phyloP scores from a whole-genome alignment of 2,329 filamentous ascomycete genomes.

The Fusarium compactum region DNA sequence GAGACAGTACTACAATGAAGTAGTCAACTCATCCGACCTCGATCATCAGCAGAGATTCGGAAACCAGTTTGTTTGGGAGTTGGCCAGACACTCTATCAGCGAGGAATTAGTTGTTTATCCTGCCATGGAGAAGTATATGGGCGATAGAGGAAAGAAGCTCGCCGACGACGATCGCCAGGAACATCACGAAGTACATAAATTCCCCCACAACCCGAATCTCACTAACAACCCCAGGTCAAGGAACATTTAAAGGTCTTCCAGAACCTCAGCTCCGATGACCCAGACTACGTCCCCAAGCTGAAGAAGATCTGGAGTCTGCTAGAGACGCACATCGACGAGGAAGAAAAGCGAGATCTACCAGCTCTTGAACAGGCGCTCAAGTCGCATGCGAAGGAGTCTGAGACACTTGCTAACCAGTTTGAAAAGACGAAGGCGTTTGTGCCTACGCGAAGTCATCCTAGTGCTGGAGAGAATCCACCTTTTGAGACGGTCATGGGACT shows the following conservation, averaged over 20 bases:
- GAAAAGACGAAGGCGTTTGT: conserved; percentile 65
- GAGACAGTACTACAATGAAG: conserved; percentile 56
- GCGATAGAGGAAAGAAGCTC: conserved; percentile 56
- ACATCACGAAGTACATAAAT: conserved; percentile 56
- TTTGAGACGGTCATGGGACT: conserved; percentile 68
- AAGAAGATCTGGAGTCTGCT: conserved; percentile 59
- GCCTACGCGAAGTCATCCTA: conserved; percentile 64
- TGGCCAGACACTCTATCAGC: conserved; percentile 61
- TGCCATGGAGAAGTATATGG: conserved; percentile 62
- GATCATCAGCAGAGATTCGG: conserved; percentile 57
- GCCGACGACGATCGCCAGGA: conserved; percentile 62
- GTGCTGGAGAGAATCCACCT: conserved; percentile 63
- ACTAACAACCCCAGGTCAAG: conserved; percentile 58
- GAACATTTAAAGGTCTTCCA: conserved; percentile 64
- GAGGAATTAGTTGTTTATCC: conserved; percentile 67
- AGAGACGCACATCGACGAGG: conserved; percentile 61
- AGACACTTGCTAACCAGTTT: conserved; percentile 56
- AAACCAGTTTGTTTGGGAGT: conserved; percentile 63
- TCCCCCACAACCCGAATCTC: no score
- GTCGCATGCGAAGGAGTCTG: conserved; percentile 41
- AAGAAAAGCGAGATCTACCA: conserved; percentile 63
- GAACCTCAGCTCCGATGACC: conserved; percentile 54
- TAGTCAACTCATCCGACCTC: conserved; percentile 52
- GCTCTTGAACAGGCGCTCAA: conserved; percentile 59
- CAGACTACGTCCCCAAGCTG: conserved; percentile 58